Evolutionary conservation across 2,329 filamentous ascomycete genomes (phyloP), one percentile per base, ranked within the genome.

Genomic region (Boeremia exigua): DNA sequence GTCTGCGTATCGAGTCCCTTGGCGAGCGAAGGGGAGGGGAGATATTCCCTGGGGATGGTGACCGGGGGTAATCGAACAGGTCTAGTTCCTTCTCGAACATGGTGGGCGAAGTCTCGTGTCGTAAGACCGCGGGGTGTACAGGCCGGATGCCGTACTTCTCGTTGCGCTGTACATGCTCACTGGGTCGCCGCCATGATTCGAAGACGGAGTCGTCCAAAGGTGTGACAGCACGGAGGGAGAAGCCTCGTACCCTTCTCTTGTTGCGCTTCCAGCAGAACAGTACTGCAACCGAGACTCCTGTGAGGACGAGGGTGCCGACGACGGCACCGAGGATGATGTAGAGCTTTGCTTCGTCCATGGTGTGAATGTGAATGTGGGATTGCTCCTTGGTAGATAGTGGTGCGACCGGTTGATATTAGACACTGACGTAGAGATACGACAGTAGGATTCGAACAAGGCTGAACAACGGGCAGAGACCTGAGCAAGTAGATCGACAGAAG

Each of bases 141-240:
- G 71, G 64, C 33, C 62, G 66, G 45, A 74, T 74, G 42, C 63
- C 65, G 56, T 74, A 72, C 60, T 74, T 75, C 37, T 75, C 71
- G 15, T 68, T 67, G 30, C 68, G 70, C 47, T 72, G 64, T 36
- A 69, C 69, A 51, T 75, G 72, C 49, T 74, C 71, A 61, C 72
- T 75, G 12, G 74, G 74, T 34, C 73, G 60, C 44, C 74, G 66
- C 74, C 74, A 77, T 42, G 74, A 76, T 62, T 77, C 74, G 48
- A 77, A 76, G 60, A 75, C 74, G 52, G 74, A 74, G 39, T 77
- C 74, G 61, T 75, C 73, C 39, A 77, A 59, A 48, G 74, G 74
- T 33, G 74, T 77, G 29, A 75, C 72, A 19, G 74, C 69, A 58
- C 74, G 71, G 44, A 73, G 59, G 14, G 72, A 69, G 60, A 77